phyloP scores from a whole-genome alignment of 352 stramenopile species.

The Phytophthora pistaciae region DNA sequence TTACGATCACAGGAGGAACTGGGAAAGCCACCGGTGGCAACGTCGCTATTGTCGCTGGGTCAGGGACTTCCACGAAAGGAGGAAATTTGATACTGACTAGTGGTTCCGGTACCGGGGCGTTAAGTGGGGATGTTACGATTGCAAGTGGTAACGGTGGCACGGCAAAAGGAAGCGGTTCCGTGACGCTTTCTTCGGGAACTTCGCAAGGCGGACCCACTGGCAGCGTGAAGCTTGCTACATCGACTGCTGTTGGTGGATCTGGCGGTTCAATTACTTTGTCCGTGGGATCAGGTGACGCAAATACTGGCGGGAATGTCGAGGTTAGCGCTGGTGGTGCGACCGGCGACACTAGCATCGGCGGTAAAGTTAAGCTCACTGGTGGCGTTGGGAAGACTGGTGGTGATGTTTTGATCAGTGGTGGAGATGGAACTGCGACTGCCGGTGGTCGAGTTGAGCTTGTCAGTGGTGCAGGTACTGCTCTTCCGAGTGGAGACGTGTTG shows the following conservation, averaged over 20 bases:
- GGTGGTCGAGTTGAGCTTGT: constrained; percentile 36
- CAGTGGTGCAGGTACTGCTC: constrained; percentile 28
- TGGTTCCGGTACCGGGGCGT: constrained; percentile 24
- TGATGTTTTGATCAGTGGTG: constrained; percentile 11
- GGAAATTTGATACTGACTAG: constrained; percentile 40
- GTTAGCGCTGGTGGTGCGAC: constrained; percentile 31
- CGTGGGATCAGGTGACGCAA: constrained; percentile 21
- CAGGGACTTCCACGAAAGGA: constrained; percentile 25
- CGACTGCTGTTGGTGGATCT: constrained; percentile 17
- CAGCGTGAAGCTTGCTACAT: constrained; percentile 33
- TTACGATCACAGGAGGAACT: constrained; percentile 22
- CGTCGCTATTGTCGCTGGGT: constrained; percentile 26
- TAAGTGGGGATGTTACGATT: constrained; percentile 40
- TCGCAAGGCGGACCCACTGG: constrained; percentile 33
- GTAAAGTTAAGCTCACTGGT: constrained; percentile 10
- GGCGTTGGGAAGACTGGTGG: constrained; percentile 23
- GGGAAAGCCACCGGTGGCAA: constrained; percentile 27
- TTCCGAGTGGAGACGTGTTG: constrained; percentile 33
- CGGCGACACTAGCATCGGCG: constrained; percentile 19
- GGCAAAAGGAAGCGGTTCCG: constrained; percentile 25
- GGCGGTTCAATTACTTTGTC: constrained; percentile 35
- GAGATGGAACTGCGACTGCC: constrained; percentile 17
- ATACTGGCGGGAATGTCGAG: constrained; percentile 19
- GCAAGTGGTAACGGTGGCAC: constrained; percentile 23
- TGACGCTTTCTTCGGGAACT: constrained; percentile 33